Base-by-base conservation (phyloP, 2,329 filamentous ascomycete species). In the Diaporthe destruens region DNA sequence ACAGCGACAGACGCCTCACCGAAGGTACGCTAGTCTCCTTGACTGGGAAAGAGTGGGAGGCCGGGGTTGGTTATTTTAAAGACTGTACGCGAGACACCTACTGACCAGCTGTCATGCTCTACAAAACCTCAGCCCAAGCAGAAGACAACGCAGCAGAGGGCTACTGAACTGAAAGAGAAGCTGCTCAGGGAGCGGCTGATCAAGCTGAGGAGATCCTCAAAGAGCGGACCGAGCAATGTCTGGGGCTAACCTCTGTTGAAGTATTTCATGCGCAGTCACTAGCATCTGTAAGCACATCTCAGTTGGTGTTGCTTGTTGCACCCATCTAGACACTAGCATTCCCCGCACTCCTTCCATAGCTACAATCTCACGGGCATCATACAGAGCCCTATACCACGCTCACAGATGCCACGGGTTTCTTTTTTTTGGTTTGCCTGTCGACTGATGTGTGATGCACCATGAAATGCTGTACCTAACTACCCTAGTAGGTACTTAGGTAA, bases 131-230 rank as follows among this genome's bases (percentile, higher is more conserved):
- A 72, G 70, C 54, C 68, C 68, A 71, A 76, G 73, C 59, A 71
- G 20, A 80, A 83, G 78, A 81, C 80, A 69, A 80, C 80, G 61
- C 82, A 84, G 74, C 82, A 82, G 75, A 78, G 81, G 76, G 82
- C 84, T 72, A 87, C 82, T 75, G 82, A 86, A 76, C 79, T 85
- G 73, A 82, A 84, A 74, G 86, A 88, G 78, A 85, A 82, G 77
- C 82, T 88, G 77, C 80, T 88, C n/a, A 85, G 83, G 79, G 86
- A 88, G 76, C 85, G 83, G 79, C 87, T 88, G 76, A 87, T 86
- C 81, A 85, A 87, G 84, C 87, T 87, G 85, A 87, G 73, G 66
- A 55, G 86, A 84, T 85, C 82, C 80, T 85, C 84, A 77, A 85
- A 82, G 80, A 82, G 80, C 76, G 80, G 81, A 71, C 75, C 78